A percentile compares a stretch with the other conserved stretches of the same genome.
Evolutionary conservation across 805 yeast genomes (phyloP).

Genomic region (Vanderwaltozyma yarrowii): DNA sequence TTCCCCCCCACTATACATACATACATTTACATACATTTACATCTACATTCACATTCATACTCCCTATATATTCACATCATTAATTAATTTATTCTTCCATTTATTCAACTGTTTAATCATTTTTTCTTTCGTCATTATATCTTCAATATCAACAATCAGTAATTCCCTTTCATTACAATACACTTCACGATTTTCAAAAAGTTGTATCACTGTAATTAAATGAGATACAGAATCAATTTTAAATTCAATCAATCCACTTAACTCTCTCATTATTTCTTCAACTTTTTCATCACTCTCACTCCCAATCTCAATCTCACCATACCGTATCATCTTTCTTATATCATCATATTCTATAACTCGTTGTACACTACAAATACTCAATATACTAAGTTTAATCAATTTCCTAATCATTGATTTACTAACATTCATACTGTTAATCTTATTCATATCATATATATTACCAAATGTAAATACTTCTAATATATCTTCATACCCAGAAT

Average conservation of each 20-base stretch:
- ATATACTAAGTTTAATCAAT: constrained; percentile 15
- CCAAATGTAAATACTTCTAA: constrained; percentile 25
- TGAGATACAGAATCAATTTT: constrained; percentile 17
- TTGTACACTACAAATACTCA: constrained; percentile 12
- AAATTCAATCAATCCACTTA: constrained; percentile 12
- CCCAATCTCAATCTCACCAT: constrained; percentile 3
- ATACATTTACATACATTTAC: too few species aligned
- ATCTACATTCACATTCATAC: neutral
- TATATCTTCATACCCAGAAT: constrained; percentile 4
- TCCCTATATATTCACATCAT: neutral
- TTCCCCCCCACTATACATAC: too few species aligned
- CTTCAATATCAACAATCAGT: neutral
- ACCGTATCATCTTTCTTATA: neutral
- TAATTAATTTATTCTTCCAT: constrained; percentile 13
- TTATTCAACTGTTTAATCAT: constrained; percentile 6
- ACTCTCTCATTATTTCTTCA: constrained; percentile 16
- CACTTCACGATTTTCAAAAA: constrained; percentile 21
- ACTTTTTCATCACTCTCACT: constrained; percentile 14
- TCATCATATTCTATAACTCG: constrained; percentile 10
- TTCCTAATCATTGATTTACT: constrained; percentile 11
- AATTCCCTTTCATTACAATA: constrained; percentile 14
- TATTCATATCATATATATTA: constrained; percentile 10
- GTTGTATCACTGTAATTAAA: constrained; percentile 6
- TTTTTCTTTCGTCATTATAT: constrained; percentile 1
- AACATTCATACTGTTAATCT: neutral